Evolutionary conservation across 768 basidiomycete genomes (phyloP).

Genomic region (Fomitopsis pulvina): DNA sequence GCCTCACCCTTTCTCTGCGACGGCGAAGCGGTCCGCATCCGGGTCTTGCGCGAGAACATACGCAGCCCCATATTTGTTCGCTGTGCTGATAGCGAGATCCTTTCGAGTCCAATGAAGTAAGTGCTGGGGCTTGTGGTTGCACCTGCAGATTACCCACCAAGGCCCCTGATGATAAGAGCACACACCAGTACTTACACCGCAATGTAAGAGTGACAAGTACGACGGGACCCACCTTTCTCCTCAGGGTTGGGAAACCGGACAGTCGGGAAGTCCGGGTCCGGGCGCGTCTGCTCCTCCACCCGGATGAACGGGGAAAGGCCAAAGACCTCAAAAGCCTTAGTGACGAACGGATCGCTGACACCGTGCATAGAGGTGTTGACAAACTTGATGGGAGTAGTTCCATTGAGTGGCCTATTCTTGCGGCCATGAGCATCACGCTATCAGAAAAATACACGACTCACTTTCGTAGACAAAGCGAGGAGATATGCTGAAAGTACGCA

Average conservation of each 20-base stretch:
- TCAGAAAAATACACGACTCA: not conserved
- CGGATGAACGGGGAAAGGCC: conserved; percentile 55
- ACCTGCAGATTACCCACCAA: not conserved
- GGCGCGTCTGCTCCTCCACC: conserved; percentile 58
- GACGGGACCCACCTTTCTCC: conserved; percentile 56
- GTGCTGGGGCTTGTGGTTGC: not conserved
- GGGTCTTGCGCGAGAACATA: conserved; percentile 89
- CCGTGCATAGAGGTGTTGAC: conserved; percentile 92
- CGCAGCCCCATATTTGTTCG: conserved; percentile 40
- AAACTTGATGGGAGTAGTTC: conserved; percentile 42
- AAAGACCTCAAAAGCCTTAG: conserved; percentile 48
- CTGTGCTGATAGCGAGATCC: conserved; percentile 68
- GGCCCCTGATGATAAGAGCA: not conserved
- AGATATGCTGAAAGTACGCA: conserved; percentile 40
- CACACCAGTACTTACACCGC: not conserved
- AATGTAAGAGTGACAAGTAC: not conserved
- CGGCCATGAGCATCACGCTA: not conserved
- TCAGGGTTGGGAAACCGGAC: conserved; percentile 87
- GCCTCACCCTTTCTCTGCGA: conserved; percentile 59
- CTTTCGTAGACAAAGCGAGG: not conserved
- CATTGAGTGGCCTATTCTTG: conserved; percentile 25
- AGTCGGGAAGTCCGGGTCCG: conserved; percentile 84
- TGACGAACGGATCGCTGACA: conserved; percentile 64
- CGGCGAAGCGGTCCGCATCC: conserved; percentile 78
- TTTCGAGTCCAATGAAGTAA: conserved; percentile 21